phyloP scores from a whole-genome alignment of 2,329 filamentous ascomycete species.

The Penicillium sp. region DNA sequence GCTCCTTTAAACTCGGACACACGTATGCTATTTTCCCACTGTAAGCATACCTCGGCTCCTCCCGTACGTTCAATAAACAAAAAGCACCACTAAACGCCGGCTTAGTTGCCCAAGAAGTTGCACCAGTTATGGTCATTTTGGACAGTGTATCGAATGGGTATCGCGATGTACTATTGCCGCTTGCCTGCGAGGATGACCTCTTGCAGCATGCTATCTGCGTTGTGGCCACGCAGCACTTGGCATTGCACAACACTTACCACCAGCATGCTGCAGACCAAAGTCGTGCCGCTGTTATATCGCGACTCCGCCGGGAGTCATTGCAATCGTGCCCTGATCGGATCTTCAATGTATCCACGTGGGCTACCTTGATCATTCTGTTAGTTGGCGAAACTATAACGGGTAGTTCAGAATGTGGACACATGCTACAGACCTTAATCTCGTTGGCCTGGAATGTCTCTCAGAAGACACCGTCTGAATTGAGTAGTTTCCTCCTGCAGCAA shows the following conservation, averaged over 20 bases:
- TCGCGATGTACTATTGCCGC: slow-evolving; percentile 29
- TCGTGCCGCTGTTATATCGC: slow-evolving; percentile 19
- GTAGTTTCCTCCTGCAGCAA: slow-evolving; percentile 18
- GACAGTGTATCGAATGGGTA: slow-evolving; percentile 32
- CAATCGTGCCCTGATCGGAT: slow-evolving; percentile 11
- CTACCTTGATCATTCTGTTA: slow-evolving; percentile 24
- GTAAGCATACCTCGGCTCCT: slow-evolving; percentile 3
- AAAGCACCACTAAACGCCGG: neutral
- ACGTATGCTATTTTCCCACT: slow-evolving; percentile 20
- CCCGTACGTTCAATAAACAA: neutral
- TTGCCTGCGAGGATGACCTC: slow-evolving; percentile 27
- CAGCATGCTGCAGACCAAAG: slow-evolving; percentile 14
- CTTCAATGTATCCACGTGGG: slow-evolving; percentile 20
- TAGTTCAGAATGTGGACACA: slow-evolving; percentile 17
- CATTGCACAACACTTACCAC: slow-evolving; percentile 8
- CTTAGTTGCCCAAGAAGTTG: slow-evolving; percentile 26
- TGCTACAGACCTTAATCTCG: slow-evolving; percentile 19
- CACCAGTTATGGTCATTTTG: slow-evolving; percentile 32
- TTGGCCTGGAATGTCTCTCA: slow-evolving; percentile 12
- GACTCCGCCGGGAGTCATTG: slow-evolving; percentile 15
- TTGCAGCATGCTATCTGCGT: slow-evolving; percentile 24
- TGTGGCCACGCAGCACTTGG: slow-evolving; percentile 26
- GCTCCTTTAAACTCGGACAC: slow-evolving; percentile 8
- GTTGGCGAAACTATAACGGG: slow-evolving; percentile 29
- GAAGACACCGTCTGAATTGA: neutral